phyloP scores from a whole-genome alignment of 257 asterid genomes.

The Jasminum sambac region DNA sequence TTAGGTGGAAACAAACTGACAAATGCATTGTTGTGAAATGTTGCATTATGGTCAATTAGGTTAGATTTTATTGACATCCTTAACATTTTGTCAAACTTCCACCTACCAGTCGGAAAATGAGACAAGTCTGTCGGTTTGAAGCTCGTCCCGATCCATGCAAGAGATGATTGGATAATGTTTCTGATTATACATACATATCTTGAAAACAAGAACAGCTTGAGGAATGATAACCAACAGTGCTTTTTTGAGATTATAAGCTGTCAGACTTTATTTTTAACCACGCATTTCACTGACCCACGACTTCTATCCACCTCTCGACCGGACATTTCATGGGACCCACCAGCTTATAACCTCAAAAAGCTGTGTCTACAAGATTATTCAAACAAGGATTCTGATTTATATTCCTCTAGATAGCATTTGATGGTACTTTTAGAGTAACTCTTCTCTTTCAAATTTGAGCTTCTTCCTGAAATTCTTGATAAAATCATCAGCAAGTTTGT shows the following conservation, averaged over 20 bases:
- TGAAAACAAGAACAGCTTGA: not conserved
- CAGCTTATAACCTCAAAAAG: not conserved
- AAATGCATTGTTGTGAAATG: not conserved
- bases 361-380: not conserved
- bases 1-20: not conserved
- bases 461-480: constrained; percentile 8
- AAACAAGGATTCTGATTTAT: not conserved
- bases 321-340: no score
- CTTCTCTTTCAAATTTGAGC: constrained; percentile 6
- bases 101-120: not conserved
- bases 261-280: no score
- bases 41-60: not conserved
- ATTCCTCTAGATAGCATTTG: not conserved
- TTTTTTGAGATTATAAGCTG: no score
- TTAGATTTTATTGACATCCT: not conserved
- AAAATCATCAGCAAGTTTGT: not conserved
- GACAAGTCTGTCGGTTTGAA: not conserved
- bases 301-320: no score
- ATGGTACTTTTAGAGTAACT: not conserved
- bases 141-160: not conserved
- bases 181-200: not conserved
- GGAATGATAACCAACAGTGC: no score
- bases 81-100: not conserved
- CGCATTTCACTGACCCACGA: no score
- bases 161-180: not conserved